Evolutionary conservation across 208 protist species (phyloP).

Genomic region (Leishmania gerbilli): DNA sequence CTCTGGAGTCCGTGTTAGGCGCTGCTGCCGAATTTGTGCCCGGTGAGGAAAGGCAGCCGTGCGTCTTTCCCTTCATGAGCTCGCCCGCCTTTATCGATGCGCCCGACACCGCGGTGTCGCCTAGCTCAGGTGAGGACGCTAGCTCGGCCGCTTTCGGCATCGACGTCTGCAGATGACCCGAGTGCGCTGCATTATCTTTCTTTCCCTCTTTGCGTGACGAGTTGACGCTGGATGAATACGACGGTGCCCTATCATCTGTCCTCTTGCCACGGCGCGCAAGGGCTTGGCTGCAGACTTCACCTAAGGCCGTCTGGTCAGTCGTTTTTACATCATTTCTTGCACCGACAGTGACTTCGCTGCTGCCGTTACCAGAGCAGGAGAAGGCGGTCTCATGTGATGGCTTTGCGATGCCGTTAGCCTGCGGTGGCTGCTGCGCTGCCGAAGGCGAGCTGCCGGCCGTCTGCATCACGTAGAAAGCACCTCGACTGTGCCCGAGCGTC

Average conservation of each 20-base stretch:
- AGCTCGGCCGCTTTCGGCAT: neutral
- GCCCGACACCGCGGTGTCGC: neutral
- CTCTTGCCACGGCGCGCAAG: neutral
- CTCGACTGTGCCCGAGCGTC: conserved; percentile 13
- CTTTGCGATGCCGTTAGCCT: neutral
- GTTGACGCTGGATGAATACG: neutral
- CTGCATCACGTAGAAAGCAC: neutral
- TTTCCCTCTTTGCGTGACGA: neutral
- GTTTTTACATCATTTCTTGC: neutral
- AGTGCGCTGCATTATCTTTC: neutral
- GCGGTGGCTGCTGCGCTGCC: neutral
- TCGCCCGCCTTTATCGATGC: neutral
- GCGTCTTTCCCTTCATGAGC: conserved; percentile 5
- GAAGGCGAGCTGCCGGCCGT: conserved; percentile 9
- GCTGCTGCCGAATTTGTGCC: conserved; percentile 1
- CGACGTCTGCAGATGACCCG: neutral
- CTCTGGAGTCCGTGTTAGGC: neutral
- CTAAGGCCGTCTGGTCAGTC: neutral
- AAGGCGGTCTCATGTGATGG: neutral
- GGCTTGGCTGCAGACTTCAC: neutral
- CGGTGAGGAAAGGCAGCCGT: neutral
- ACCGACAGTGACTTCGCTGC: conserved; percentile 1
- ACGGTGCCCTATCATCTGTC: neutral
- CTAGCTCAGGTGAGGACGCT: neutral
- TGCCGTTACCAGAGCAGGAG: neutral